Percentiles rank a stretch among this genome's conserved stretches.
phyloP scores from a whole-genome alignment of 306 rosid species.

The Citrullus colocynthis region DNA sequence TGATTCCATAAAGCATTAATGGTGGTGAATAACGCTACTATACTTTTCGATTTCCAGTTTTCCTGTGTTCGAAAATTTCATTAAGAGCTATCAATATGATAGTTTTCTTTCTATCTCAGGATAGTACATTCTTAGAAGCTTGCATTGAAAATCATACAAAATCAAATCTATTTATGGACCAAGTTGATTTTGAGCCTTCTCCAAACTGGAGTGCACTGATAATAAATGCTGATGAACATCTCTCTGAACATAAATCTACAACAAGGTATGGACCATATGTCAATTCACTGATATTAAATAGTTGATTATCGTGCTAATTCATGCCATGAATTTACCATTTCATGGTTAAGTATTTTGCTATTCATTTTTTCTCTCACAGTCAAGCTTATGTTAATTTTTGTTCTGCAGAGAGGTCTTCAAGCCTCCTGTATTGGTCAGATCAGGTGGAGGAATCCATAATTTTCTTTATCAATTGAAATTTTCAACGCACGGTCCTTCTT shows the following conservation, averaged over 20 bases:
- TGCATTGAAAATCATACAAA: conserved; percentile 97
- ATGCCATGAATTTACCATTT: not conserved
- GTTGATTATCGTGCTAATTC: not conserved
- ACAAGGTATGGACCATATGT: conserved; percentile 36
- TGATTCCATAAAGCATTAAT: not conserved
- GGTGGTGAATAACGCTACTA: not conserved
- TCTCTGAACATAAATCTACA: conserved; percentile 27
- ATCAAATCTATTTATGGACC: conserved; percentile 95
- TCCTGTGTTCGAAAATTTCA: not conserved
- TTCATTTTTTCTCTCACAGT: not conserved
- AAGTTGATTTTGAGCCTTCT: conserved; percentile 96
- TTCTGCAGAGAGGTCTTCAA: conserved; percentile 52
- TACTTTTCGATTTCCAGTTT: not conserved
- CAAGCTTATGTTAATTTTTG: conserved; percentile 4
- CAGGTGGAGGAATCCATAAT: conserved; percentile 89
- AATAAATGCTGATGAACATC: conserved; percentile 57
- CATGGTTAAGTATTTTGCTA: not conserved
- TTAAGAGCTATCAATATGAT: not conserved
- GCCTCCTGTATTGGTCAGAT: conserved; percentile 63
- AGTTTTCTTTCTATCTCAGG: conserved; percentile 40
- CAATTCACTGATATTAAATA: conserved; percentile 3
- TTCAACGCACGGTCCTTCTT: conserved; percentile 29
- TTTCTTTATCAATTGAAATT: conserved; percentile 72
- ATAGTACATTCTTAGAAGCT: conserved; percentile 89
- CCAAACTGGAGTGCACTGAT: conserved; percentile 65